A percentile compares a stretch with the other conserved stretches of the same genome.
Conservation (phyloP, 257 asterid species). For the Jasminum sambac region DNA sequence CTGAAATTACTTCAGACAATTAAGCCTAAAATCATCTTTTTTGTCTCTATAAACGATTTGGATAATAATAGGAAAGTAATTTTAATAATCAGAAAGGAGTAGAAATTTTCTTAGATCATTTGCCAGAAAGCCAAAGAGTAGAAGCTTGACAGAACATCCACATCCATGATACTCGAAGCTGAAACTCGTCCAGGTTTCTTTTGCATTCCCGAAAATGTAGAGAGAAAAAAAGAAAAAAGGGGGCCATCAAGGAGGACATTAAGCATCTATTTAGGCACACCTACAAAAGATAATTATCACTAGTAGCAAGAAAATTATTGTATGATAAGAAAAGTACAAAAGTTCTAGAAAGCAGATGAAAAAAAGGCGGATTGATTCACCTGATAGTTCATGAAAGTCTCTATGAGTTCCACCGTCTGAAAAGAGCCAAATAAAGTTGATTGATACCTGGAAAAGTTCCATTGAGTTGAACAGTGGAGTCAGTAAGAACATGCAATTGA, state of each 20-base stretch:
- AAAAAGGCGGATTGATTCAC: constrained; percentile 28
- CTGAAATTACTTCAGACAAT: neutral
- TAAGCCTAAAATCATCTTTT: neutral
- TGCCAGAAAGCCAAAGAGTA: neutral
- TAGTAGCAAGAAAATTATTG: neutral
- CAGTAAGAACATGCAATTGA: neutral
- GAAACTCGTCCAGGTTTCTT: neutral
- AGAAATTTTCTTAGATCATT: neutral
- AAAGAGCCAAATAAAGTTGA: constrained; percentile 89
- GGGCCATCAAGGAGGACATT: neutral
- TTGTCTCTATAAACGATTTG: neutral
- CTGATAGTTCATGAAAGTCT: constrained; percentile 99
- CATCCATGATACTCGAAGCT: neutral
- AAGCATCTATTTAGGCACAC: neutral
- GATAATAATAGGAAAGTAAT: constrained; percentile 1
- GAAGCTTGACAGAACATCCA: neutral
- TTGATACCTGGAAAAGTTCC: constrained; percentile 65
- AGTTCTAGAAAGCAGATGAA: neutral
- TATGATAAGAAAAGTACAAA: neutral
- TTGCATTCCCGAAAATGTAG: neutral
- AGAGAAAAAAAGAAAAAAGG: neutral
- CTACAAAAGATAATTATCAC: constrained; percentile 14
- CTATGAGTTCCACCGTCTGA: constrained; percentile 91
- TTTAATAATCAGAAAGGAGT: neutral
- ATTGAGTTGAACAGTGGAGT: neutral